Percentiles rank a stretch among this genome's conserved stretches.
phyloP scores from a whole-genome alignment of 495 filamentous ascomycete genomes.

The Neurospora africana region DNA sequence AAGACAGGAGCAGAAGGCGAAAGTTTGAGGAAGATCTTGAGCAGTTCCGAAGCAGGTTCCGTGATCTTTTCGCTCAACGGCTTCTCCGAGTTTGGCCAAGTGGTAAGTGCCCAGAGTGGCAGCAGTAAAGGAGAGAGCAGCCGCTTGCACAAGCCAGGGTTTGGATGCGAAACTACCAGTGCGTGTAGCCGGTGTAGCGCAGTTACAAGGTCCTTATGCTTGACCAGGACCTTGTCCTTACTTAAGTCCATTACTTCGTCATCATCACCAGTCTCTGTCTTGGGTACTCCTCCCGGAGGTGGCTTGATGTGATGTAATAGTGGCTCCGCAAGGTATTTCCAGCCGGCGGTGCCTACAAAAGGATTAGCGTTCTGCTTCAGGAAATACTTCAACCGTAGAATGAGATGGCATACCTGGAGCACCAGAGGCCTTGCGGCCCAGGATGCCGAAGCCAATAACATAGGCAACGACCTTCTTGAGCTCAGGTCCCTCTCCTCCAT shows the following conservation, averaged over 20 bases:
- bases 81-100: conserved; percentile 30
- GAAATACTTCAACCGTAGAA: not conserved
- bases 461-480: conserved; percentile 57
- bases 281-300: conserved; percentile 11
- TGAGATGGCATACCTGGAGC: conserved; percentile 45
- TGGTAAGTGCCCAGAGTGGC: conserved; percentile 59
- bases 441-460: conserved; percentile 62
- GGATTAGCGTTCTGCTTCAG: not conserved
- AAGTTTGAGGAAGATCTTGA: conserved; percentile 38
- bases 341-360: conserved; percentile 48
- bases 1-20: conserved; percentile 32
- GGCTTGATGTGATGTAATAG: conserved; percentile 54
- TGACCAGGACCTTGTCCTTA: conserved; percentile 30
- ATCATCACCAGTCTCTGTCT: conserved; percentile 7
- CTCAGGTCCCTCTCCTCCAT: conserved; percentile 53
- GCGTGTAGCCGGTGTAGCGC: conserved; percentile 48
- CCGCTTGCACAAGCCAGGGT: conserved; percentile 62
- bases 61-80: conserved; percentile 23
- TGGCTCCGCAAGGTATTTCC: conserved; percentile 57
- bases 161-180: conserved; percentile 56
- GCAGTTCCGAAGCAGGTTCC: conserved; percentile 27
- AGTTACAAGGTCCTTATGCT: conserved; percentile 28
- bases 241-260: conserved; percentile 32
- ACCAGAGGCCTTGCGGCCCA: conserved; percentile 56
- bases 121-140: conserved; percentile 53